Evolutionary conservation across 129 eudicot species (phyloP).

Genomic region (Lactuca sativa): DNA sequence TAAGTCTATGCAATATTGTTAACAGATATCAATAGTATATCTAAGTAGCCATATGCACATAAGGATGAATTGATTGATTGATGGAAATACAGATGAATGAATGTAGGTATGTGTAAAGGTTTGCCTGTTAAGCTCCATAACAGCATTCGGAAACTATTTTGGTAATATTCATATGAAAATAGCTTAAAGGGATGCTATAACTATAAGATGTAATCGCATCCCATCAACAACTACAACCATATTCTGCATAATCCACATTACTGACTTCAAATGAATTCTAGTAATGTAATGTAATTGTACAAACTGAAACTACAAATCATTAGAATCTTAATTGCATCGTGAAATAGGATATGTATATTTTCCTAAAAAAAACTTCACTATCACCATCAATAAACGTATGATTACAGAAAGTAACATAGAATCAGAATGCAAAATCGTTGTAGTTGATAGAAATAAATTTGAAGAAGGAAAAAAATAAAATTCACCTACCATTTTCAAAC

Average conservation of each 20-base stretch:
- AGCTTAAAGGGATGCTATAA: too few relatives aligned
- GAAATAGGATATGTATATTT: too few relatives aligned
- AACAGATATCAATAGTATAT: too few relatives aligned
- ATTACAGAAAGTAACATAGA: neutral
- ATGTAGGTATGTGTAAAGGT: neutral
- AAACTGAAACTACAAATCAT: neutral
- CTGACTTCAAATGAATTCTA: too few relatives aligned
- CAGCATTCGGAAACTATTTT: neutral
- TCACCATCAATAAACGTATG: conserved; percentile 8
- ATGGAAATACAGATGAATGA: neutral
- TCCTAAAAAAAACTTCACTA: neutral
- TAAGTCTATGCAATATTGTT: neutral
- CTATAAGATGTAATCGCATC: too few relatives aligned
- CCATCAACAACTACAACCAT: neutral
- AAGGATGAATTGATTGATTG: neutral
- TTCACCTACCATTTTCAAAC: conserved; percentile 29
- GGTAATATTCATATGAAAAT: neutral
- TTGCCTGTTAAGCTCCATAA: conserved; percentile 17
- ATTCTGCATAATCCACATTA: neutral
- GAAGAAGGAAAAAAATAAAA: neutral
- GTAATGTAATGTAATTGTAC: neutral
- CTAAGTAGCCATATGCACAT: neutral
- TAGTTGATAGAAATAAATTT: neutral
- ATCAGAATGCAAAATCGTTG: conserved; percentile 2
- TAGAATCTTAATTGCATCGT: neutral